These are phyloP conservation scores for Boechera divaricarpa DNA, from an alignment of 345 rosid species.

Conservation along the genomic window DNA sequence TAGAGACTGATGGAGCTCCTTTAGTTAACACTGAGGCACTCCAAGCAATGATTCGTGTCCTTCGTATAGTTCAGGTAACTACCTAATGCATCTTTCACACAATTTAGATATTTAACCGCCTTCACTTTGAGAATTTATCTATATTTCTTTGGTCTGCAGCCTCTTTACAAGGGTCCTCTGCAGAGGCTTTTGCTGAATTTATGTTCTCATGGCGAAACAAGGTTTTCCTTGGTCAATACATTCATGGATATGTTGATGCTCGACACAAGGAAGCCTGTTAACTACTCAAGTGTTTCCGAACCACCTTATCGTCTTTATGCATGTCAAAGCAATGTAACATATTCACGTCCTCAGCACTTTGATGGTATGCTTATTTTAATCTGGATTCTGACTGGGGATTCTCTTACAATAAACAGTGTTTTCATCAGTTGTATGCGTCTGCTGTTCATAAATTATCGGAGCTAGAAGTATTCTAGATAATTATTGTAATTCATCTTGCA, in stretches of 20 bases:
- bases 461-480: slow-evolving; percentile 7
- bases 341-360: slow-evolving; percentile 86
- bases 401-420: not conserved
- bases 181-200: slow-evolving; percentile 93
- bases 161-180: slow-evolving; percentile 85
- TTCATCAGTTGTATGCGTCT: slow-evolving; percentile 2
- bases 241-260: slow-evolving; percentile 90
- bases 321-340: slow-evolving; percentile 89
- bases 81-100: slow-evolving; percentile 22
- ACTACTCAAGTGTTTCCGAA: slow-evolving; percentile 56
- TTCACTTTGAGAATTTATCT: slow-evolving; percentile 23
- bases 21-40: slow-evolving; percentile 81
- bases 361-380: slow-evolving; percentile 63
- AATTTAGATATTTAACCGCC: not conserved
- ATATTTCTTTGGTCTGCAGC: slow-evolving; percentile 56
- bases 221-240: slow-evolving; percentile 73
- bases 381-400: slow-evolving; percentile 1
- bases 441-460: not conserved
- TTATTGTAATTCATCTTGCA: slow-evolving; percentile 36
- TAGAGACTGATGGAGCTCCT: slow-evolving; percentile 93
- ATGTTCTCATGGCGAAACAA: slow-evolving; percentile 88
- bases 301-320: slow-evolving; percentile 85
- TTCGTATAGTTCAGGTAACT: slow-evolving; percentile 97
- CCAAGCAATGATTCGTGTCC: slow-evolving; percentile 85
- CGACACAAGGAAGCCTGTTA: slow-evolving; percentile 64